Evolutionary conservation across 2,329 filamentous ascomycete genomes (phyloP).

Genomic region (Fusarium siculi): DNA sequence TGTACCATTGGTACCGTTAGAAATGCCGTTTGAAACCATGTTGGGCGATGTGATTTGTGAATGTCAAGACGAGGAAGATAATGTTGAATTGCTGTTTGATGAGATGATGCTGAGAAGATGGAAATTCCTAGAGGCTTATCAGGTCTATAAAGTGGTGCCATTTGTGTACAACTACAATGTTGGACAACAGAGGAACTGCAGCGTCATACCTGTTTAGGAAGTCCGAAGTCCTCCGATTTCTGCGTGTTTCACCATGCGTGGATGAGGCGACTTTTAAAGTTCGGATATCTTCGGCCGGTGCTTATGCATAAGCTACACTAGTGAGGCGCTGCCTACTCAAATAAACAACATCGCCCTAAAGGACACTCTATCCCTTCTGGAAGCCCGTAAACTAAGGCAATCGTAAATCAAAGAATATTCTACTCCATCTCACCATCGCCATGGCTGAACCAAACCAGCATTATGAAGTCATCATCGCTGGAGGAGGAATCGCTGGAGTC

Average conservation of each 20-base stretch:
- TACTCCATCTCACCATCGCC: not conserved
- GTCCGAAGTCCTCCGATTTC: not conserved
- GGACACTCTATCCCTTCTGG: not conserved
- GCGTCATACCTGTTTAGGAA: not conserved
- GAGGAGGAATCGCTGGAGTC: conserved; percentile 1
- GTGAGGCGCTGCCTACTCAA: not conserved
- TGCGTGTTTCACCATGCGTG: not conserved
- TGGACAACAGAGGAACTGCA: too few relatives aligned
- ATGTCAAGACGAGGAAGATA: not conserved
- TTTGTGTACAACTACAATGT: not conserved
- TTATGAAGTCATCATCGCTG: not conserved
- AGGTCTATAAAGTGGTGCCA: not conserved
- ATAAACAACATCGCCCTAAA: not conserved
- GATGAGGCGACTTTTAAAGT: not conserved
- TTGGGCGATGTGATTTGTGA: not conserved
- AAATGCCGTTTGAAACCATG: not conserved
- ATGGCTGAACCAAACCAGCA: not conserved
- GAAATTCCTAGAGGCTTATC: not conserved
- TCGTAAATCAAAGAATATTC: too few relatives aligned
- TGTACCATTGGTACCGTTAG: not conserved
- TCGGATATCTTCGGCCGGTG: not conserved
- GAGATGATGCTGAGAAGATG: not conserved
- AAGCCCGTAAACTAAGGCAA: not conserved
- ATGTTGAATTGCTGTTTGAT: not conserved
- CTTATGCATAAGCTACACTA: not conserved